A percentile compares a stretch with the other conserved stretches of the same genome.
Evolutionary conservation across 2,329 filamentous ascomycete species (phyloP).

Genomic region (Ophioceras dolichostomum): DNA sequence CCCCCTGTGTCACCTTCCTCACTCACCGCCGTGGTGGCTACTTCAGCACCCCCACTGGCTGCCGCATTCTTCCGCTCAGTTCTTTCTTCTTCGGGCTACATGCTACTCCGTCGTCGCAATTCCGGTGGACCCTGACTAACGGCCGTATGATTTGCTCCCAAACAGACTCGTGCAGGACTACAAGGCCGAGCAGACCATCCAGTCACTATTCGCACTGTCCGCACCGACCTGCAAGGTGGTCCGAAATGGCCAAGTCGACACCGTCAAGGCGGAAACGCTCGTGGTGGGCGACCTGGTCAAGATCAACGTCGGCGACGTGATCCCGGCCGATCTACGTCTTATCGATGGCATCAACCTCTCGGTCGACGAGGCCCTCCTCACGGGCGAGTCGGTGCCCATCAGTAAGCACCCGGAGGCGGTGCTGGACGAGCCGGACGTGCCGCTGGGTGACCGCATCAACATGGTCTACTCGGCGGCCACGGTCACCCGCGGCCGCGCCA

Average conservation of each 20-base stretch:
- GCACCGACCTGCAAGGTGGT: constrained; percentile 48
- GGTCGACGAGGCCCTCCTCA: constrained; percentile 64
- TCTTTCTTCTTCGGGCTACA: neutral
- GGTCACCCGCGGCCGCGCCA: constrained; percentile 58
- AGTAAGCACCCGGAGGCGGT: constrained; percentile 49
- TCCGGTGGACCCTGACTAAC: too few relatives aligned
- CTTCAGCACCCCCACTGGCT: too few relatives aligned
- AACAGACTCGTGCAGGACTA: constrained; percentile 46
- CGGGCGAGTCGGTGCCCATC: constrained; percentile 60
- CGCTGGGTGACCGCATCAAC: constrained; percentile 58
- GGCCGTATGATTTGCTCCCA: too few relatives aligned
- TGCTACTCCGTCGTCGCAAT: neutral
- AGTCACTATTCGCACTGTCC: constrained; percentile 45
- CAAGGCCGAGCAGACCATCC: constrained; percentile 48
- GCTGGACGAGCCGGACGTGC: constrained; percentile 38
- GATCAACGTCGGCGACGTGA: constrained; percentile 52
- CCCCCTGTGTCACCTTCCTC: too few relatives aligned
- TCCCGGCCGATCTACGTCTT: constrained; percentile 48
- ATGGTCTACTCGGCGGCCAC: constrained; percentile 61
- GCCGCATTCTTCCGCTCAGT: neutral
- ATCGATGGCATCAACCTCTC: constrained; percentile 60
- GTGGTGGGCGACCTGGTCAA: constrained; percentile 55
- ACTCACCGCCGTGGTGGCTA: too few relatives aligned
- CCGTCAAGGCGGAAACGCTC: constrained; percentile 41
- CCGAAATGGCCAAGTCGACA: constrained; percentile 36